A percentile compares a stretch with the other conserved stretches of the same genome.
These are phyloP conservation scores for Pneumocystis canis DNA, from an alignment of 1,139 yeast genomes.

Conservation along the genomic window DNA sequence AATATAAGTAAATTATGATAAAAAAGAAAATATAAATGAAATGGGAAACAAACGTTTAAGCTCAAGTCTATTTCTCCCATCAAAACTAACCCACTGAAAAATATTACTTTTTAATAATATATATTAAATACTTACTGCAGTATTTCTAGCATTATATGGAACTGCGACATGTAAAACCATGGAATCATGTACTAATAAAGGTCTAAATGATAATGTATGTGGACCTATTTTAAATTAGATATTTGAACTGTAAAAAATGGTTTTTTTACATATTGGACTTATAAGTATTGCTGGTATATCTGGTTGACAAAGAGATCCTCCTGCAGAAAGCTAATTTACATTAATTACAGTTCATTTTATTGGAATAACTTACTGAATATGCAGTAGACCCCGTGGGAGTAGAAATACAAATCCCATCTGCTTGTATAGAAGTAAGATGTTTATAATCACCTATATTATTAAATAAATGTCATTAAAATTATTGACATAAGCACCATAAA, in stretches of 20 bases:
- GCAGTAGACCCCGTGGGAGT: slow-evolving; percentile 92
- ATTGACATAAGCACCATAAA: slow-evolving; percentile 32
- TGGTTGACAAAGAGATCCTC: slow-evolving; percentile 82
- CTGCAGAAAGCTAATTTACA: slow-evolving; percentile 40
- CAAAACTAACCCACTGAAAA: slow-evolving; percentile 51
- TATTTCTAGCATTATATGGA: slow-evolving; percentile 48
- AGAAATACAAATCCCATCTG: slow-evolving; percentile 71
- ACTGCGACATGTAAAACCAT: slow-evolving; percentile 54
- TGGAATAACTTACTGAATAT: slow-evolving; percentile 33
- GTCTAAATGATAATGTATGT: slow-evolving; percentile 67
- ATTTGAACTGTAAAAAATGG: neutral
- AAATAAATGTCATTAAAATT: neutral
- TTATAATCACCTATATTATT: slow-evolving; percentile 36
- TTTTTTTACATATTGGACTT: slow-evolving; percentile 51
- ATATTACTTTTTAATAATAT: neutral
- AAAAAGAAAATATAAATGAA: neutral
- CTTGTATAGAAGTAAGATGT: slow-evolving; percentile 67
- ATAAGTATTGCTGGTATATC: slow-evolving; percentile 64
- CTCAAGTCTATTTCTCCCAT: slow-evolving; percentile 62
- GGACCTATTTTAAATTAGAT: slow-evolving; percentile 27
- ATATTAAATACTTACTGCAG: slow-evolving; percentile 29
- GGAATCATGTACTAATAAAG: slow-evolving; percentile 60
- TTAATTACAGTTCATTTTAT: neutral
- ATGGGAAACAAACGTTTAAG: slow-evolving; percentile 24
- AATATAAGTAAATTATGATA: neutral